Percentiles rank a stretch among this genome's conserved stretches.
These are phyloP conservation scores for Fusarium decemcellulare DNA, from an alignment of 2,329 filamentous ascomycete species.

Conservation along the genomic window DNA sequence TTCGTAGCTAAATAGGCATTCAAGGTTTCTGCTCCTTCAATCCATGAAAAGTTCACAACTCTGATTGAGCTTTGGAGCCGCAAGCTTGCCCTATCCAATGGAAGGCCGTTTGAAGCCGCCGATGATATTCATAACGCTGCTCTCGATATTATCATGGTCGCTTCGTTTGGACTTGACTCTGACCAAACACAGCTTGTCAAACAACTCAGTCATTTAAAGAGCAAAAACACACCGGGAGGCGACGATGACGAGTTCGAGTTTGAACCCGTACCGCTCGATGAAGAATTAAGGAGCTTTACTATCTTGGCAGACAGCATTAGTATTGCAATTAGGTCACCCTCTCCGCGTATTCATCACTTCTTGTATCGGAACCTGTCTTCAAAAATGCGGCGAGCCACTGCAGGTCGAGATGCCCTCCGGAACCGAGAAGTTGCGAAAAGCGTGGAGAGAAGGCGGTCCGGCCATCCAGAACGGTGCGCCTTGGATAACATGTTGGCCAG, in stretches of 20 bases:
- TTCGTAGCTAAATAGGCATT: not conserved
- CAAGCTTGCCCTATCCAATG: conserved; percentile 44
- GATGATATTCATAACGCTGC: conserved; percentile 49
- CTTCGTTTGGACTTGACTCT: conserved; percentile 46
- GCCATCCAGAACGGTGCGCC: conserved; percentile 30
- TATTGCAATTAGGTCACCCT: conserved; percentile 18
- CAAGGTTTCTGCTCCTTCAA: conserved; percentile 49
- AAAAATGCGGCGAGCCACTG: conserved; percentile 19
- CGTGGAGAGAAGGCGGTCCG: conserved; percentile 6
- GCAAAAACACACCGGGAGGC: not conserved
- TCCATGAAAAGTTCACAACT: conserved; percentile 47
- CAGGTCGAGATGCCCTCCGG: conserved; percentile 8
- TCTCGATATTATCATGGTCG: conserved; percentile 50
- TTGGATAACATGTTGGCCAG: conserved; percentile 51
- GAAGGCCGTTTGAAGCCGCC: conserved; percentile 48
- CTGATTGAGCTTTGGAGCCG: conserved; percentile 51
- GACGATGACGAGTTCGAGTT: conserved; percentile 31
- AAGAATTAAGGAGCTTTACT: conserved; percentile 22
- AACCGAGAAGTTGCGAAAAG: conserved; percentile 36
- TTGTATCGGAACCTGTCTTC: conserved; percentile 25
- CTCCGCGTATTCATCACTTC: conserved; percentile 20
- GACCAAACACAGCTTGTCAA: conserved; percentile 5
- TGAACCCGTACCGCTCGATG: conserved; percentile 7
- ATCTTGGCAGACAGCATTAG: conserved; percentile 23
- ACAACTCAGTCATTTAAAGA: conserved; percentile 22